Evolutionary conservation across 2,329 filamentous ascomycete genomes (phyloP), one percentile per base, ranked within the genome.

Genomic region (Aspergillus pseudoterreus): DNA sequence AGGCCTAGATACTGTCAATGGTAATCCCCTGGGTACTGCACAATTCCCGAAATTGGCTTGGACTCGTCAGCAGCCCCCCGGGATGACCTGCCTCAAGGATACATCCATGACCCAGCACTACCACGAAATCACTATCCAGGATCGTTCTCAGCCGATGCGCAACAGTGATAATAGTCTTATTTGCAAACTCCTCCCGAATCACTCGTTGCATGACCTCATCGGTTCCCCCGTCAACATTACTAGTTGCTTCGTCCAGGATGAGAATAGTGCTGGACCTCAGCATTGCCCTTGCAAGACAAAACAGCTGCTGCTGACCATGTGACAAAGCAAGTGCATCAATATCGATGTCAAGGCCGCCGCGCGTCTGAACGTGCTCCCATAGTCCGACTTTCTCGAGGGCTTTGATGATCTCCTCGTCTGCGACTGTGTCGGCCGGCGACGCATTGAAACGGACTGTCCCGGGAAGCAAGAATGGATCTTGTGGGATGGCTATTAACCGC

Each of bases 281-380:
- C 57, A 90, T 85, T 42, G 86, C 86, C 15, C 87, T 81, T 0
- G 86, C 86, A 2, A 90, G 80, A 61, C 85, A 88, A 19, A 90
- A 78, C 0, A 90, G 82, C 67, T 90, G 87, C 8, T 85, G 80
- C 65, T 90, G 86, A 12, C 87, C 87, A 62, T 89, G 86, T 0
- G 85, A 88, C n/a, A 90, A 75, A n/a, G 66, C 65, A 1, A 72
- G 71, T 0, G 70, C 60, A 14, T 67, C 64, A 56, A 83, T 22
- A 9, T 39, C 45, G 3, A 44, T 17, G 45, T 66, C 61, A 8
- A 71, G 54, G 2, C 54, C 57, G 24, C 58, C 56, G 41, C 56
- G 53, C 5, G 49, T 51, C 24, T 49, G 15, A 4, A 47, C 21
- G 1, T 12, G 17, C 5, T 2, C 4, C 33, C 32, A 47, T 11